Conservation (phyloP, 805 yeast genomes). For the Blastobotrys peoriensis region DNA sequence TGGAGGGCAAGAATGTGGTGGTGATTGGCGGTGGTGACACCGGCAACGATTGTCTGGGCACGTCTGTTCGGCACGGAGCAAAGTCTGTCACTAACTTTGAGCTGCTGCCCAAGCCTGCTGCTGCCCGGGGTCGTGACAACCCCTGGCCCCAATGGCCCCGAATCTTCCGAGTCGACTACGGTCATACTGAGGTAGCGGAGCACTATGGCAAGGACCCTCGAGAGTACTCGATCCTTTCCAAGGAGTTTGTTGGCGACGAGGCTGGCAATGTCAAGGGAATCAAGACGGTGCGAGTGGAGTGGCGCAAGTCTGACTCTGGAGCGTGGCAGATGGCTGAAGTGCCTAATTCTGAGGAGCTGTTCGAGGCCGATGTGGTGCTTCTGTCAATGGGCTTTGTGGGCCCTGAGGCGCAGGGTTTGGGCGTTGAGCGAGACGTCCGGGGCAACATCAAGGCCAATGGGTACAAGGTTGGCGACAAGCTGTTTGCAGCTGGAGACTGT, state of each 20-base stretch:
- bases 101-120: conserved; percentile 87
- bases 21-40: conserved; percentile 99
- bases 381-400: conserved; percentile 98
- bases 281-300: conserved; percentile 94
- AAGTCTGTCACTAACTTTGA: conserved; percentile 91
- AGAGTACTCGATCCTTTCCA: conserved; percentile 90
- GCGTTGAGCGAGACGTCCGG: conserved; percentile 61
- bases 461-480: conserved; percentile 66
- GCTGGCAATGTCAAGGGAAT: conserved; percentile 94
- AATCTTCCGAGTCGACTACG: conserved; percentile 95
- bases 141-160: conserved; percentile 99
- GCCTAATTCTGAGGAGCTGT: conserved; percentile 89
- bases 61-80: conserved; percentile 96
- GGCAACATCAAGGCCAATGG: conserved; percentile 72
- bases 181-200: conserved; percentile 89
- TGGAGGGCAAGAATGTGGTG: conserved; percentile 84
- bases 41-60: conserved; percentile 98
- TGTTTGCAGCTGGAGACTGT: conserved; percentile 97
- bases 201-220: conserved; percentile 98
- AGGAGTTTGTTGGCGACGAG: conserved; percentile 92
- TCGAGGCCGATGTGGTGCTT: conserved; percentile 90
- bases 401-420: conserved; percentile 79
- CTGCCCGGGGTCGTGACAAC: conserved; percentile 80
- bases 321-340: conserved; percentile 99
- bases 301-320: conserved; percentile 92